Evolutionary conservation across 1,139 yeast genomes (phyloP).

Genomic region (Nakaseomyces glabratus): DNA sequence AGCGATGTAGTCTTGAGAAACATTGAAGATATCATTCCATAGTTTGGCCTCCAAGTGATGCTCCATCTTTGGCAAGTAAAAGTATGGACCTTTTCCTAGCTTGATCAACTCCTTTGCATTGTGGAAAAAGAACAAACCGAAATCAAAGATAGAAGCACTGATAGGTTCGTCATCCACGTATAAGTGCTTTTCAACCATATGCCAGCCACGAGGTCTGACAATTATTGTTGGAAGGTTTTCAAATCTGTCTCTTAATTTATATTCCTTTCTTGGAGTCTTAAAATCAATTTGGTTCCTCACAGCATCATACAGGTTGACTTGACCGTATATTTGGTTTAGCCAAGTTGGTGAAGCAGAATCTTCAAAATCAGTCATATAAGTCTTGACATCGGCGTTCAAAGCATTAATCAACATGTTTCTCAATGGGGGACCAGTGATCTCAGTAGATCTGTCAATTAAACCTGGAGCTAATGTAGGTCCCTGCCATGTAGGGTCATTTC

Average conservation of each 20-base stretch:
- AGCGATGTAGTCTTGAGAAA: slow-evolving; percentile 57
- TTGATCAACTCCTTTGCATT: slow-evolving; percentile 51
- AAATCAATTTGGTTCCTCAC: slow-evolving; percentile 57
- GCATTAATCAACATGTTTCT: slow-evolving; percentile 94
- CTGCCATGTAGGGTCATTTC: slow-evolving; percentile 67
- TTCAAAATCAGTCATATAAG: slow-evolving; percentile 93
- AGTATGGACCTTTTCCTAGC: slow-evolving; percentile 65
- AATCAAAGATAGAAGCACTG: slow-evolving; percentile 68
- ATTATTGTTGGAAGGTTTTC: slow-evolving; percentile 61
- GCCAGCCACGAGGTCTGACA: slow-evolving; percentile 87
- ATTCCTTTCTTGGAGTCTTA: slow-evolving; percentile 42
- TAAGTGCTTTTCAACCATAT: slow-evolving; percentile 65
- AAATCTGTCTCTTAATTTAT: slow-evolving; percentile 39
- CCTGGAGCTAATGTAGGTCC: slow-evolving; percentile 64
- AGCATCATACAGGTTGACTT: slow-evolving; percentile 86
- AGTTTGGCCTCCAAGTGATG: slow-evolving; percentile 67
- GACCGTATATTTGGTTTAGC: slow-evolving; percentile 81
- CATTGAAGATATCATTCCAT: slow-evolving; percentile 69
- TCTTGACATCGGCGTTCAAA: slow-evolving; percentile 76
- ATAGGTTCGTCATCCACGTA: slow-evolving; percentile 67
- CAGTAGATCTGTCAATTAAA: slow-evolving; percentile 60
- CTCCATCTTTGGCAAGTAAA: slow-evolving; percentile 72
- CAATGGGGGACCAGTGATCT: slow-evolving; percentile 84
- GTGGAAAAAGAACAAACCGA: slow-evolving; percentile 66
- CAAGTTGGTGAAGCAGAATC: slow-evolving; percentile 96